Evolutionary conservation across 805 yeast species (phyloP), one percentile per base, ranked within the genome.

Genomic region (Isabelozyma gotoi): DNA sequence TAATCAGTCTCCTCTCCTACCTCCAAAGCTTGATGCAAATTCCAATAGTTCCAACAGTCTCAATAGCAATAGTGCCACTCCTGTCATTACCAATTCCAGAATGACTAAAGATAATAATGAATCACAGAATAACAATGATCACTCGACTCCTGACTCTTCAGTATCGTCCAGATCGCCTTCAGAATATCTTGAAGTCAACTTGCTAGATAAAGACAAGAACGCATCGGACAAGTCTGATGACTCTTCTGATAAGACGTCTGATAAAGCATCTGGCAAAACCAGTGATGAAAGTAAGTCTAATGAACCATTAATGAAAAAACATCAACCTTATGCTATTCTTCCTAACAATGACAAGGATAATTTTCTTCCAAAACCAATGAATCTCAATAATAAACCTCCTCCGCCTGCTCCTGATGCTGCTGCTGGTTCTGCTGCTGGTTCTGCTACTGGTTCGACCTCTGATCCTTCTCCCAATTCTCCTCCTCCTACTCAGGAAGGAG

Each of bases 131-230:
- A 21, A 21, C 8, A 32, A 32, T 14, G 15, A 17, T 15, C 15
- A 35, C 8, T 18, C 38, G 8, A 12, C 38, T 35, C 38, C 20
- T 19, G 38, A 35, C 6, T 35, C 38, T 5, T 35, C 38, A 10
- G 38, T 35, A 5, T 35, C 38, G n/a, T 35, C 38, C 12, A 10
- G 38, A 14, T 35, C 38, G 10, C 18, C 38, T 12, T 18, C 24
- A 2, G 38, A 35, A 19, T 35, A 6, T 17, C 18, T 19, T 8
- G 20, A 12, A 15, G 18, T 18, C 21, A 35, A 35, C 19, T 14
- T 32, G 15, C 17, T 32, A 15, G 34, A 32, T n/a, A 32, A 32
- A 15, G 17, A 32, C 7, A 32, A 32, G 17, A 32, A n/a, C n/a
- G 3, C 15, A 8, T 5, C 34, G 3, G 29, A 24, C 8, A 24